These are phyloP conservation scores for Lipomyces mesembrius DNA, from an alignment of 805 yeast genomes.

Conservation along the genomic window DNA sequence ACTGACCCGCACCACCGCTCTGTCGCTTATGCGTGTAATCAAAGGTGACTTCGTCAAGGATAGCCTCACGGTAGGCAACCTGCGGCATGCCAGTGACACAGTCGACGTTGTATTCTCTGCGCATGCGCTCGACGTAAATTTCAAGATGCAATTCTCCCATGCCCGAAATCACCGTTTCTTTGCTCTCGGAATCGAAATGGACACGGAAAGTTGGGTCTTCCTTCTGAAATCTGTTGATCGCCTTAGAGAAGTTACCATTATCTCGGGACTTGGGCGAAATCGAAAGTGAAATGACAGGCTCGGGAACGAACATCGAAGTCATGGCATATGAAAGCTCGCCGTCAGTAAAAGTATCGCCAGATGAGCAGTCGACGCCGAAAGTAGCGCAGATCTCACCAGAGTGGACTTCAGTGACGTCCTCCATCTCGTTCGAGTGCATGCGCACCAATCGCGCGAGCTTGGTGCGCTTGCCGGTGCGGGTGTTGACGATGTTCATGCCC, in stretches of 20 bases:
- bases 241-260: conserved; percentile 88
- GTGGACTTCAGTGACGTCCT: conserved; percentile 91
- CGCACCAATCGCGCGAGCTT: conserved; percentile 93
- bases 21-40: conserved; percentile 97
- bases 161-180: conserved; percentile 93
- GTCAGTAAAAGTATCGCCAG: conserved; percentile 96
- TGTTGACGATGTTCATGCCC: conserved; percentile 85
- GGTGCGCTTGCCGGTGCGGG: conserved; percentile 89
- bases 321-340: conserved; percentile 80
- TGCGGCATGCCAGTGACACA: conserved; percentile 97
- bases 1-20: conserved; percentile 99
- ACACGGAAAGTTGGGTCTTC: conserved; percentile 99
- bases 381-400: conserved; percentile 99
- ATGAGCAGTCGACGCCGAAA: conserved; percentile 97
- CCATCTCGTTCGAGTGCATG: conserved; percentile 99
- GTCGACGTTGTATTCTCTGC: conserved; percentile 94
- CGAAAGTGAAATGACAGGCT: conserved; percentile 93
- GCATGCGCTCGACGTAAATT: conserved; percentile 97
- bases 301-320: conserved; percentile 99
- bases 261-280: conserved; percentile 88
- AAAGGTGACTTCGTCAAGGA: conserved; percentile 70
- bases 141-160: conserved; percentile 98
- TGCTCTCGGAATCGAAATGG: conserved; percentile 83
- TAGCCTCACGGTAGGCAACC: conserved; percentile 96
- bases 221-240: conserved; percentile 95